These are phyloP conservation scores for Ophiosphaerella korrae DNA, from an alignment of 2,329 filamentous ascomycete genomes.

Conservation along the genomic window DNA sequence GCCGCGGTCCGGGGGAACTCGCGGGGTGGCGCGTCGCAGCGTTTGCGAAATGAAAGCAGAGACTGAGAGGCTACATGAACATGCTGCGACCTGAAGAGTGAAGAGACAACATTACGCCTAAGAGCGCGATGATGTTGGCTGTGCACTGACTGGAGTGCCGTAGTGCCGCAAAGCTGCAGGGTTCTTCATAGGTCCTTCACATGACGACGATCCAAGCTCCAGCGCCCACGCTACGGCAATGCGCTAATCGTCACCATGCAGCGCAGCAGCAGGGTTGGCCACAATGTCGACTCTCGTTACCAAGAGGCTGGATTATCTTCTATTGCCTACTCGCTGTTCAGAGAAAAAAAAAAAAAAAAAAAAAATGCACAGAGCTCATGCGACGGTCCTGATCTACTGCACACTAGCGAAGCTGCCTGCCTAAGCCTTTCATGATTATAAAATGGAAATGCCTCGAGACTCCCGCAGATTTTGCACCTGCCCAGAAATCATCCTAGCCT, in stretches of 20 bases:
- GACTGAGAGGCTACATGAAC: slow-evolving; percentile 6
- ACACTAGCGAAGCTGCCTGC: not conserved
- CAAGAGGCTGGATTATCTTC: not conserved
- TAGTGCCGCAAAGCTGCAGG: slow-evolving; percentile 18
- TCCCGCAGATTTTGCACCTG: not conserved
- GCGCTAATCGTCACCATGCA: slow-evolving; percentile 23
- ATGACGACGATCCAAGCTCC: slow-evolving; percentile 23
- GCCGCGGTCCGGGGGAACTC: not conserved
- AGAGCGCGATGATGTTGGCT: slow-evolving; percentile 6
- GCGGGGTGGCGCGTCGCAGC: not conserved
- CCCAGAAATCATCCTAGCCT: no score
- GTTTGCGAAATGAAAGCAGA: not conserved
- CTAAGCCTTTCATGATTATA: not conserved
- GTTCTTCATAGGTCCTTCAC: slow-evolving; percentile 18
- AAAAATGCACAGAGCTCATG: not conserved
- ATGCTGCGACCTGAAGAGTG: slow-evolving; percentile 3
- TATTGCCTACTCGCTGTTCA: not conserved
- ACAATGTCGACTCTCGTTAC: not conserved
- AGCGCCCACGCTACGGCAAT: not conserved
- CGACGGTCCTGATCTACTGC: not conserved
- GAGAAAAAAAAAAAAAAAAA: not conserved
- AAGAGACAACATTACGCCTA: slow-evolving; percentile 1
- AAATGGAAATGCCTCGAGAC: not conserved
- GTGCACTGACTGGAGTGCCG: slow-evolving; percentile 15
- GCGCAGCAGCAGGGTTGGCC: not conserved